These are phyloP conservation scores for Mucor velutinosus DNA, from an alignment of 371 early-diverging fungal genomes.

Conservation along the genomic window DNA sequence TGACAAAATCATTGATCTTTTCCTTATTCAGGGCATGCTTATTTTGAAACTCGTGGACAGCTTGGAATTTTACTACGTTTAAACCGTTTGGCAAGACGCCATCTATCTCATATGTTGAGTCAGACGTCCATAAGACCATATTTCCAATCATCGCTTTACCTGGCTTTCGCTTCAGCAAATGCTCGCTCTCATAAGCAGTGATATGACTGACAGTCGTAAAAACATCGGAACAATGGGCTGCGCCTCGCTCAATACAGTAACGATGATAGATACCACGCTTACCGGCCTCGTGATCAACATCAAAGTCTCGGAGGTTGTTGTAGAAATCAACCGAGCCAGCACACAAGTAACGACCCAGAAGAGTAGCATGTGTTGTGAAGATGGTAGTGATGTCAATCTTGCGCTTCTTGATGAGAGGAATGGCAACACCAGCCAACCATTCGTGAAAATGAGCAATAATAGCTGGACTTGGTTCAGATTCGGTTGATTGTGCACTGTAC, in stretches of 20 bases:
- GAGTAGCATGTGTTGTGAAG: constrained; percentile 96
- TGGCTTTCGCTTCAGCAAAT: constrained; percentile 92
- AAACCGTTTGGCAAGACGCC: constrained; percentile 96
- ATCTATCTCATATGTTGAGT: constrained; percentile 50
- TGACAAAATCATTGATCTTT: constrained; percentile 94
- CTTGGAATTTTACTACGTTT: constrained; percentile 94
- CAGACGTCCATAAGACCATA: background rate
- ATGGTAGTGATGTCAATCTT: constrained; percentile 89
- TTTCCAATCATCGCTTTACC: constrained; percentile 44
- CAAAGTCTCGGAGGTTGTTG: constrained; percentile 90
- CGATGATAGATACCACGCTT: constrained; percentile 97
- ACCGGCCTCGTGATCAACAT: constrained; percentile 96
- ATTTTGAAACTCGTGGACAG: constrained; percentile 98
- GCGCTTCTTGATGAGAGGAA: constrained; percentile 88
- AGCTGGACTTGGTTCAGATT: constrained; percentile 65
- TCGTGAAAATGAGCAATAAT: constrained; percentile 97
- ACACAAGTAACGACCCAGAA: constrained; percentile 95
- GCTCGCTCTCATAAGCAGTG: constrained; percentile 95
- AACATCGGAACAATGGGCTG: constrained; percentile 94
- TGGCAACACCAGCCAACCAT: constrained; percentile 93
- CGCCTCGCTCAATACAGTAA: constrained; percentile 96
- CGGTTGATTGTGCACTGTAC: constrained; percentile 45
- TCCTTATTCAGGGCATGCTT: constrained; percentile 91
- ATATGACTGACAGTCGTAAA: constrained; percentile 97
- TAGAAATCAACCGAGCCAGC: constrained; percentile 96